A percentile compares a stretch with the other conserved stretches of the same genome.
Evolutionary conservation across 441 rosid genomes (phyloP).

Genomic region (Manihot esculenta): DNA sequence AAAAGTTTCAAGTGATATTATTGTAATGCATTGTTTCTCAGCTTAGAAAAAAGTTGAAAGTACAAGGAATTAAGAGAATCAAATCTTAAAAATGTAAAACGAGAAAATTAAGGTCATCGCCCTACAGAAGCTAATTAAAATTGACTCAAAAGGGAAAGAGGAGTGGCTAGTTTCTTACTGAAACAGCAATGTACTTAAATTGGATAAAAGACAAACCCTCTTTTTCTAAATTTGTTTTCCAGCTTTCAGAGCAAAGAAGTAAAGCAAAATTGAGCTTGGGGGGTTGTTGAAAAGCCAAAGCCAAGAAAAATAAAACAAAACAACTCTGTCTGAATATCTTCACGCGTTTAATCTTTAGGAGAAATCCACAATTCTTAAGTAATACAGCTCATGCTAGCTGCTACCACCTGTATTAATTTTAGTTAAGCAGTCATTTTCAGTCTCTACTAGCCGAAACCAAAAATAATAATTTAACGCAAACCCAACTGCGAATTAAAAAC

Average conservation of each 20-base stretch:
- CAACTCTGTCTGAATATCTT: neutral
- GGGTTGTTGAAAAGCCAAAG: constrained; percentile 9
- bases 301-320: neutral
- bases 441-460: neutral
- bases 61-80: too few relatives aligned
- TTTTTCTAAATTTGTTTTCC: neutral
- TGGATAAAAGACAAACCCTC: neutral
- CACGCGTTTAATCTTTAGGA: neutral
- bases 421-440: constrained; percentile 32
- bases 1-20: constrained; percentile 2
- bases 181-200: neutral
- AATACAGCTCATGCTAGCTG: neutral
- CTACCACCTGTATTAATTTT: neutral
- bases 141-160: neutral
- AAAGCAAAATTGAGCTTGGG: neutral
- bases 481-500: neutral
- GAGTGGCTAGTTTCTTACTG: neutral
- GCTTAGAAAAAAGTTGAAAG: neutral
- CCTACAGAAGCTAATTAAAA: neutral
- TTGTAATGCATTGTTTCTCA: neutral
- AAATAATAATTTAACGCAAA: neutral
- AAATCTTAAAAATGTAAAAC: neutral
- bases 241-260: constrained; percentile 1
- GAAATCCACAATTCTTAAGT: neutral
- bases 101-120: neutral